phyloP scores from a whole-genome alignment of 2,329 filamentous ascomycete species.

The Acrocalymma vagum region DNA sequence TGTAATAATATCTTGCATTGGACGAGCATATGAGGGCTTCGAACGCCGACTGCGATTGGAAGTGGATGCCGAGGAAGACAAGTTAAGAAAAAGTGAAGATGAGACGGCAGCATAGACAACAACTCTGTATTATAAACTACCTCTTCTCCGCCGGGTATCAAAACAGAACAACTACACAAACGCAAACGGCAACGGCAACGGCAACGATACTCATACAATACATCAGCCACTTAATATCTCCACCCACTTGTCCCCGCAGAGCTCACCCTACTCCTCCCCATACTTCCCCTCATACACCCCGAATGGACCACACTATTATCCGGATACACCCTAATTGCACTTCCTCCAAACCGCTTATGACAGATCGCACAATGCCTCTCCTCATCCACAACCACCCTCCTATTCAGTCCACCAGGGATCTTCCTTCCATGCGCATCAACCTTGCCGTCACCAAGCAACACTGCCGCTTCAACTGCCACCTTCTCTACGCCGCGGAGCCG shows the following conservation, averaged over 20 bases:
- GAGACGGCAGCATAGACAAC: too few relatives aligned
- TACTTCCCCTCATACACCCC: slow-evolving; percentile 53
- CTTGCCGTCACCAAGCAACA: slow-evolving; percentile 79
- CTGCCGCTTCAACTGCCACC: slow-evolving; percentile 75
- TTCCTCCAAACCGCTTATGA: slow-evolving; percentile 90
- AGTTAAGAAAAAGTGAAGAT: too few relatives aligned
- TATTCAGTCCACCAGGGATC: slow-evolving; percentile 61
- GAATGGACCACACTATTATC: slow-evolving; percentile 65
- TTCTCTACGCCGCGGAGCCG: slow-evolving; percentile 81
- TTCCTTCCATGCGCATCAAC: slow-evolving; percentile 61
- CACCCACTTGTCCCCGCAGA: slow-evolving; percentile 2
- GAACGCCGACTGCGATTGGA: neutral
- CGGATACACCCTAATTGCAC: slow-evolving; percentile 88
- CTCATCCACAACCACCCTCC: slow-evolving; percentile 82
- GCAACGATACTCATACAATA: neutral
- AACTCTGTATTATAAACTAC: too few relatives aligned
- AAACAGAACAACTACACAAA: too few relatives aligned
- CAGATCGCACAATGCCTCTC: slow-evolving; percentile 92
- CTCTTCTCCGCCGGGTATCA: too few relatives aligned
- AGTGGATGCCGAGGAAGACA: too few relatives aligned
- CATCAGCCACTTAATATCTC: slow-evolving; percentile 3
- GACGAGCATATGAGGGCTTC: too few relatives aligned
- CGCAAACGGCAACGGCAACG: too few relatives aligned
- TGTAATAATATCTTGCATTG: too few relatives aligned
- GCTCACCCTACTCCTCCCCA: slow-evolving; percentile 22